Conservation (phyloP, 495 filamentous ascomycete genomes). For the Xylaria sp. region DNA sequence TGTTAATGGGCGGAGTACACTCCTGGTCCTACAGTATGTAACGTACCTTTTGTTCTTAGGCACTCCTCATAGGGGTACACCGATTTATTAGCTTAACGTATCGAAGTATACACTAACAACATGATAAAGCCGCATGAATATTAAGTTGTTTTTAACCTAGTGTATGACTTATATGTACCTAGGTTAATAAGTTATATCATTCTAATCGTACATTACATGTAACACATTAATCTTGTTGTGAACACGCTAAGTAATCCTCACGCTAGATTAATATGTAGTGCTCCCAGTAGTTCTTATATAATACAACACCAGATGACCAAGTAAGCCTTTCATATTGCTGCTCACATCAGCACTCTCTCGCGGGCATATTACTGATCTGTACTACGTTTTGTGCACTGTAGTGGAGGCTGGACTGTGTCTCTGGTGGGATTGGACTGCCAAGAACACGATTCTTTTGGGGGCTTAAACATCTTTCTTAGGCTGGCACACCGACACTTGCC, state of each 20-base stretch:
- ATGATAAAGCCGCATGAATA: not conserved
- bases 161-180: not conserved
- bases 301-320: not conserved
- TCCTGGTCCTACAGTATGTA: not conserved
- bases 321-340: not conserved
- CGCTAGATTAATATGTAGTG: not conserved
- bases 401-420: conserved; percentile 2
- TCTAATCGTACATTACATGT: not conserved
- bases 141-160: not conserved
- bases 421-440: conserved; percentile 2
- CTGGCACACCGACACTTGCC: conserved; percentile 23
- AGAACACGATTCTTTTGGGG: not conserved
- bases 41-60: not conserved
- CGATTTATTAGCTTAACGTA: not conserved
- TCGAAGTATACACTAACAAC: not conserved
- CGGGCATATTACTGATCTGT: not conserved
- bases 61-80: not conserved
- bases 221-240: not conserved
- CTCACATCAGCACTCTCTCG: conserved; percentile 22
- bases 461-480: not conserved
- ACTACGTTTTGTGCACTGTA: not conserved
- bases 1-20: not conserved
- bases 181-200: not conserved
- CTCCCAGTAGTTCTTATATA: not conserved
- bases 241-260: not conserved